These are phyloP conservation scores for Conticribra weissflogii DNA, from an alignment of 108 stramenopile genomes.

Conservation along the genomic window DNA sequence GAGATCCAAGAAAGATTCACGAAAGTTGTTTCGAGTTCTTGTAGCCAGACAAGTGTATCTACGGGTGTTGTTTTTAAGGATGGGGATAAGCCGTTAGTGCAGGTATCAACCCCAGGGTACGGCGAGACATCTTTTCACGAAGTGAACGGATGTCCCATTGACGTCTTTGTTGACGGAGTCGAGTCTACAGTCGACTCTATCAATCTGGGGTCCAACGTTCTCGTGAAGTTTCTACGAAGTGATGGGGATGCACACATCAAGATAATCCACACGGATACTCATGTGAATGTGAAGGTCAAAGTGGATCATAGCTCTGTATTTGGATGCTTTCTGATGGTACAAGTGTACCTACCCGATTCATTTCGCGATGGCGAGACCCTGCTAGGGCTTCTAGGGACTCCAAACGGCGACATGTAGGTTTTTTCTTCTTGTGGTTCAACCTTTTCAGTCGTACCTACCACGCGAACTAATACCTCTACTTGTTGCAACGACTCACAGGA, in stretches of 20 bases:
- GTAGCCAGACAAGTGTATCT: slow-evolving; percentile 17
- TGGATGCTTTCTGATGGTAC: slow-evolving; percentile 17
- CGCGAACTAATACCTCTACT: not conserved
- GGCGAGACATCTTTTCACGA: not conserved
- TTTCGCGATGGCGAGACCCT: slow-evolving; percentile 16
- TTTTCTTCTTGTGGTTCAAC: too few relatives aligned
- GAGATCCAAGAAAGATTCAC: slow-evolving; percentile 26
- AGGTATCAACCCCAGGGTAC: slow-evolving; percentile 8
- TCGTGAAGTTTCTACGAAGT: not conserved
- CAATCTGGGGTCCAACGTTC: too few relatives aligned
- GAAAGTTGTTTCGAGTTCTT: slow-evolving; percentile 3
- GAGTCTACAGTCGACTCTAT: not conserved
- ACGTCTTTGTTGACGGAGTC: slow-evolving; percentile 15
- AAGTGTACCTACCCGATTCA: slow-evolving; percentile 5
- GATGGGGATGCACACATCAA: not conserved
- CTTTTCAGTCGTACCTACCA: too few relatives aligned
- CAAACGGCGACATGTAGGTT: slow-evolving; percentile 9
- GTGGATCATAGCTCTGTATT: slow-evolving; percentile 3
- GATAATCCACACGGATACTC: not conserved
- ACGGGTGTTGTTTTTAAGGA: slow-evolving; percentile 18
- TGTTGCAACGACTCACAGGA: not conserved
- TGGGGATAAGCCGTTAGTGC: slow-evolving; percentile 12
- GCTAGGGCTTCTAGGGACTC: slow-evolving; percentile 16
- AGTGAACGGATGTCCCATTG: slow-evolving; percentile 14
- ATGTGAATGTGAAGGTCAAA: not conserved